Evolutionary conservation across 768 basidiomycete genomes (phyloP), one percentile per base, ranked within the genome.

Genomic region (Boletus pseudo-olivaceus): DNA sequence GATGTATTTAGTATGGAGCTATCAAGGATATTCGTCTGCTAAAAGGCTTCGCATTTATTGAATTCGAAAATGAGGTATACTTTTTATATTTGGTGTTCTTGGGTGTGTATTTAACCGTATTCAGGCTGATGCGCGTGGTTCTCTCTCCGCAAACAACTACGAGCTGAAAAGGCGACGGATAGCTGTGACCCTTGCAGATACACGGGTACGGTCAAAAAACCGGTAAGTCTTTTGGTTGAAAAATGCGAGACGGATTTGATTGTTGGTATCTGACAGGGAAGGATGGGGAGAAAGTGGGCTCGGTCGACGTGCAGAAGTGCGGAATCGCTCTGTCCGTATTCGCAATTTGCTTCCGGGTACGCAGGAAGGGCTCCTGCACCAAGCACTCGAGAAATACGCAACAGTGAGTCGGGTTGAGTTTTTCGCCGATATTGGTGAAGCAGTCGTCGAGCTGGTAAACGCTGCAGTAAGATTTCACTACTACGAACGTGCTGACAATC

Each of bases 341-440:
- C 81, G 78, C 20, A 85, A 85, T 47, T 77, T 99, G 20, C 91
- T 92, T 15, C 64, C 80, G 3, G 82, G 75, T 10, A 85, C 91
- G 5, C 91, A 97, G 65, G 97, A 98, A 66, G 96, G 90, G 2
- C 74, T 98, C 1, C 71, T 99, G 26, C 96, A 99, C 62, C 97
- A 98, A 75, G 74, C 76, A 0, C 72, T 99, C 5, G 92, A 94
- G 67, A 96, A 93, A 70, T 67, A 88, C 38, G 82, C 82, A 1
- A 68, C 74, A 3, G 80, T 91, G 38, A 83, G 81, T 47, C 83
- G 93, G 6, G 82, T 92, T 3, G 87, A 93, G 66, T 76, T 96
- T 6, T 85, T 93, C 60, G 66, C 73, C 7, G 81, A 85, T 54
- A 69, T 70, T 45, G 75, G 75, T 23, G 82, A 88, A 68, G 86